phyloP scores from a whole-genome alignment of 305 asterid genomes.

The Nicotiana rustica region DNA sequence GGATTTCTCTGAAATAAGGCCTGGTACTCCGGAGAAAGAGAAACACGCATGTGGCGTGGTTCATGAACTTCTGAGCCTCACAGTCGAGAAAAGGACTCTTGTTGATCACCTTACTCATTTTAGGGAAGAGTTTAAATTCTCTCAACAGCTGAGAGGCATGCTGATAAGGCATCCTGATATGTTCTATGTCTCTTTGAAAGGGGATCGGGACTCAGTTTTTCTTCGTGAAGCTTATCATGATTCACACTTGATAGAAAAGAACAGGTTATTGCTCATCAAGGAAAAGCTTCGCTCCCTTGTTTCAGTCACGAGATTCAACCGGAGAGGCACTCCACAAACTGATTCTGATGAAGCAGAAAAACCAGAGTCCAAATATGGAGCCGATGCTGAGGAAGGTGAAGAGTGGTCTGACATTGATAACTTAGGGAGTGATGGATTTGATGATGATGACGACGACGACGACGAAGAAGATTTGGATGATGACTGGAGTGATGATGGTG shows the following conservation, averaged over 20 bases:
- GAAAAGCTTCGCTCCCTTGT: slow-evolving; percentile 94
- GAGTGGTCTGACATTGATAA: slow-evolving; percentile 78
- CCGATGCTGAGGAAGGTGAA: slow-evolving; percentile 59
- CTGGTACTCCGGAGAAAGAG: slow-evolving; percentile 80
- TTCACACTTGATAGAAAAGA: slow-evolving; percentile 86
- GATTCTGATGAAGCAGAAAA: slow-evolving; percentile 50
- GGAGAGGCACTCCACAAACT: slow-evolving; percentile 49
- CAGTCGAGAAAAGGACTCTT: slow-evolving; percentile 91
- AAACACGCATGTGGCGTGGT: slow-evolving; percentile 84
- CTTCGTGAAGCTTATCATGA: slow-evolving; percentile 91
- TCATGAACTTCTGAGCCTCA: slow-evolving; percentile 94
- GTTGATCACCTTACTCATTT: slow-evolving; percentile 96
- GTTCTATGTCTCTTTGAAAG: slow-evolving; percentile 91
- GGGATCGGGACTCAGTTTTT: slow-evolving; percentile 94
- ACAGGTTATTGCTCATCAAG: slow-evolving; percentile 85
- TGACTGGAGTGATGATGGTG: slow-evolving; percentile 76
- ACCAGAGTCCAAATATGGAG: slow-evolving; percentile 46
- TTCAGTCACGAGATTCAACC: slow-evolving; percentile 62
- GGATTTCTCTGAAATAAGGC: slow-evolving; percentile 69
- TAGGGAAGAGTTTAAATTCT: slow-evolving; percentile 91
- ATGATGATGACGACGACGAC: slow-evolving; percentile 36
- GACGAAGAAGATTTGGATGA: slow-evolving; percentile 52
- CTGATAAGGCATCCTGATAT: slow-evolving; percentile 95
- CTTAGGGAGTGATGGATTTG: slow-evolving; percentile 57
- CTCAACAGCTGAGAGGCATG: slow-evolving; percentile 98